A percentile compares a stretch with the other conserved stretches of the same genome.
phyloP scores from a whole-genome alignment of 1,284 basidiomycete species.

The Leccinum brunneo-olivaceum region DNA sequence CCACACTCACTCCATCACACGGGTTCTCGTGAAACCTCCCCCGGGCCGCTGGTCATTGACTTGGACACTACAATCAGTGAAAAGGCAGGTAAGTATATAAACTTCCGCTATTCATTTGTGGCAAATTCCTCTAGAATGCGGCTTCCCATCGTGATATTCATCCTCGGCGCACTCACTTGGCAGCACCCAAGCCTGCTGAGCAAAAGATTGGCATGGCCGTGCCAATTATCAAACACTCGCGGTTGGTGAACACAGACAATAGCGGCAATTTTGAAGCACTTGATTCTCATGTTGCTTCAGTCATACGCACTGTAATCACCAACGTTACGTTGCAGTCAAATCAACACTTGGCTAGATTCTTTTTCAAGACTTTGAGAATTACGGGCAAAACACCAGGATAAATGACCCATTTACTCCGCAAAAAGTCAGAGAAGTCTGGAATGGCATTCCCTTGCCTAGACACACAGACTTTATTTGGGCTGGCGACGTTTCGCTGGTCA shows the following conservation, averaged over 20 bases:
- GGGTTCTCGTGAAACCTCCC: too few relatives aligned
- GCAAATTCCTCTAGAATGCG: too few relatives aligned
- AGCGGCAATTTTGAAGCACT: slow-evolving; percentile 10
- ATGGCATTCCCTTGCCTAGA: slow-evolving; percentile 13
- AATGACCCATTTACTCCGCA: slow-evolving; percentile 6
- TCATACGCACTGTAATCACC: slow-evolving; percentile 10
- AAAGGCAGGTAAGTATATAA: too few relatives aligned
- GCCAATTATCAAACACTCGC: slow-evolving; percentile 15
- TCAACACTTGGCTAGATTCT: slow-evolving; percentile 14
- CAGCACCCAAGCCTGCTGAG: not conserved
- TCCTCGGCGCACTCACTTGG: too few relatives aligned
- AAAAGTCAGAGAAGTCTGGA: slow-evolving; percentile 1
- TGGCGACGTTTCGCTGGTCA: slow-evolving; percentile 18
- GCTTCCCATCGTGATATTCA: too few relatives aligned
- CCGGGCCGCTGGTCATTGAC: too few relatives aligned
- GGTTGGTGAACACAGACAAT: slow-evolving; percentile 9
- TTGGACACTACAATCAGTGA: too few relatives aligned
- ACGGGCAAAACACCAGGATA: slow-evolving; percentile 13
- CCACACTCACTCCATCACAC: too few relatives aligned
- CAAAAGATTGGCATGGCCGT: slow-evolving; percentile 2
- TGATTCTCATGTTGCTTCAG: slow-evolving; percentile 9
- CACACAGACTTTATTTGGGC: slow-evolving; percentile 11
- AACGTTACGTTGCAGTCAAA: not conserved
- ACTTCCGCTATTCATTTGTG: too few relatives aligned
- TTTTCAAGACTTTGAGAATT: slow-evolving; percentile 10